Evolutionary conservation across 2,329 filamentous ascomycete species (phyloP), one percentile per base, ranked within the genome.

Genomic region (Trichoderma breve): DNA sequence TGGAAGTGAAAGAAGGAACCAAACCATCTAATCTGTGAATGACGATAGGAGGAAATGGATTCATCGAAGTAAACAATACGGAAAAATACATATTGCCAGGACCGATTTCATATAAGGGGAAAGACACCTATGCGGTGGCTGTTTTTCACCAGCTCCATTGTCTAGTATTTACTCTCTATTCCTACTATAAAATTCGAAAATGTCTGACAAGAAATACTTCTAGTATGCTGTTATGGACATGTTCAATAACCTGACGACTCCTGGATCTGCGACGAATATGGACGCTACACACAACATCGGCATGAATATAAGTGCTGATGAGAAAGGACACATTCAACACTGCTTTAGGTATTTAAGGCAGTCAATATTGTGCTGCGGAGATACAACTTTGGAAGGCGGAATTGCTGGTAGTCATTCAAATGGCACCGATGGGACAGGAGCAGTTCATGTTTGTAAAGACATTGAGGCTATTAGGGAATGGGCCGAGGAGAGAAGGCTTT

Each of bases 61-160:
- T 58, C 18, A 30, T 68, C 12, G 34, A n/a, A 3, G 24, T 68
- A 8, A 58, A 68, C 24, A n/a, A 68, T 24, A 24, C 53, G 4
- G 21, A 68, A 15, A 58, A 32, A 11, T 68, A 68, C 15, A 57
- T 21, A 18, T 7, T 68, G 28, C 53, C 65, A 18, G 34, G 43
- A 2, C 65, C 65, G 3, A 68, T 68, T 24, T 1, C 9, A 26
- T 43, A 21, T 30, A 1, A 43, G 4, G 65, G 34, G 3, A 43
- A 58, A 30, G 7, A 26, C 11, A 58, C 34, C 34, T 68, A 68
- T 43, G 30, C 65, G 6, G 15, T 68, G 6, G 65, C 65, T 43
- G 65, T 68, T 32, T 68, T 68, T 26, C 65, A 68, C 11, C 65
- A 68, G 26, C 53, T 68, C 24, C 65, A 68, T 21, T 68, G 65